Evolutionary conservation across 1,284 basidiomycete species (phyloP).

Genomic region (Peniophora sp.): DNA sequence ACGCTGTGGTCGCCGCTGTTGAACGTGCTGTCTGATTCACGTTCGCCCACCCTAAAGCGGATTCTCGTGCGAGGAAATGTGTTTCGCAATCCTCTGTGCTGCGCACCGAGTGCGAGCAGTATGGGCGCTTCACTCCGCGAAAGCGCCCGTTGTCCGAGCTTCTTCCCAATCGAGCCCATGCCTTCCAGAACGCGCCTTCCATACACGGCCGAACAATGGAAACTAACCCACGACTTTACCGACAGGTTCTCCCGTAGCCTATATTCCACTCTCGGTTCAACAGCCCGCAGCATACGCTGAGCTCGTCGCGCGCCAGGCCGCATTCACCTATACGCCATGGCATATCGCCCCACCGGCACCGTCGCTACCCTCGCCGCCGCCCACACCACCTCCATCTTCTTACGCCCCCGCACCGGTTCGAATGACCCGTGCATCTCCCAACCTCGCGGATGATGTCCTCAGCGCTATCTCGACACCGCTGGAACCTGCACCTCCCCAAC

Average conservation of each 20-base stretch:
- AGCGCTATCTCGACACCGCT: constrained; percentile 43
- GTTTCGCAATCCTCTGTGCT: no score
- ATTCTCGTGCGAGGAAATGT: no score
- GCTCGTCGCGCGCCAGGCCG: constrained; percentile 55
- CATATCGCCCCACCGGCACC: no score
- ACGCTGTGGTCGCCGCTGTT: no score
- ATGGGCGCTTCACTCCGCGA: no score
- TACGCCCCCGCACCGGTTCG: constrained; percentile 15
- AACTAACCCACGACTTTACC: background rate
- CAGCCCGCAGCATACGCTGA: constrained; percentile 56
- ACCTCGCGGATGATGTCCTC: constrained; percentile 40
- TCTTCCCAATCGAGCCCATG: no score
- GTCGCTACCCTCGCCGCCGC: constrained; percentile 29
- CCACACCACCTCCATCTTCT: constrained; percentile 10
- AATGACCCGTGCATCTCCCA: constrained; percentile 8
- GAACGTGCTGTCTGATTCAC: no score
- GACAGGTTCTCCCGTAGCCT: constrained; percentile 48
- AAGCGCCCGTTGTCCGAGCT: no score
- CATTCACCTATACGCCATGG: constrained; percentile 39
- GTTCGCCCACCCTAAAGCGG: no score
- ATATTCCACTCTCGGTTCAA: constrained; percentile 66
- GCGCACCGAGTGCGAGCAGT: no score
- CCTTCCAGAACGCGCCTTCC: no score
- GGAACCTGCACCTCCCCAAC: constrained; percentile 19
- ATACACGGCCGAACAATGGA: no score